Evolutionary conservation across 1,284 basidiomycete species (phyloP), one percentile per base, ranked within the genome.

Genomic region (Trametes versicolor): DNA sequence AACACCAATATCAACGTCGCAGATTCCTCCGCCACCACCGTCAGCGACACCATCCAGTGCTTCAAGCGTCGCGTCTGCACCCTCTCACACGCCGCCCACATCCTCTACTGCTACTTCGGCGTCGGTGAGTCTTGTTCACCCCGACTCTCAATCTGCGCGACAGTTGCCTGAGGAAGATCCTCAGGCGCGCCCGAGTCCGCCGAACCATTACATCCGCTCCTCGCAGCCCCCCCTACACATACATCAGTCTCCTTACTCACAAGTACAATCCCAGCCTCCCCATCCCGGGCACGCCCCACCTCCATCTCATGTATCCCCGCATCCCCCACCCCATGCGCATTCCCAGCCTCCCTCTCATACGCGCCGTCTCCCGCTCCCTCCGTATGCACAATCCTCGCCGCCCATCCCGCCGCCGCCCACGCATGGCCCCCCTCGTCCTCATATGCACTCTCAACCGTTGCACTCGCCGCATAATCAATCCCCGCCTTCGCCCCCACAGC

Each of bases 1-100:
- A 32, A 3, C 29, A 3, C 60, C 66, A 12, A 29, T 58, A 54
- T 25, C 63, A 23, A 37, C 21, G 21, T 58, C 57, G 41, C 54
- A 56, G 27, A 36, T 51, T 3, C 32, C 61, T 23, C 47, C 48
- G 19, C 58, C 62, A 7, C 68, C 62, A 23, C 64, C 63, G 25
- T 69, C 67, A n/a, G 62, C 64, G 23, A 64, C 64, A 12, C 63
- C 66, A 6, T 68, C 67, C 6, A 50, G 52, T 7, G 23, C 63
- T 9, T 69, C 68, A 4, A 63, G 60, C 15, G 32, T 66, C 2
- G 61, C 66, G 17, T 60, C 63, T 12, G 45, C 59, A 13, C 57
- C 65, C 1, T 59, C 68, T 7, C 64, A 66, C 39, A 47, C 60
- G n/a, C 54, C 60, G 15, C 62, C 64, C 19, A 58, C 62, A 5